phyloP scores from a whole-genome alignment of 2,329 filamentous ascomycete species.

The Colletotrichum australisinense region DNA sequence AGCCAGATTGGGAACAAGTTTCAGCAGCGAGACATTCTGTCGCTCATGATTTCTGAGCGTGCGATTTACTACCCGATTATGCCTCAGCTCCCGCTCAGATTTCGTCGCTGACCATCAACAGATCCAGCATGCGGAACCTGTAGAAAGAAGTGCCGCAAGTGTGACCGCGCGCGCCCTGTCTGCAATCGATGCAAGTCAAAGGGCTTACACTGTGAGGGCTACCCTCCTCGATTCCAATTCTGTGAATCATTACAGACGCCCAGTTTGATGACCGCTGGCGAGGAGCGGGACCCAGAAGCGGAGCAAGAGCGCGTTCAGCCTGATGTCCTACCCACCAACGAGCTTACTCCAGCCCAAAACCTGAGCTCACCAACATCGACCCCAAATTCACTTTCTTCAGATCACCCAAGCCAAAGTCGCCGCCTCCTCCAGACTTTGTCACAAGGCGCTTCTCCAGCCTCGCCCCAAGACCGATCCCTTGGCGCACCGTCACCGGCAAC shows the following conservation, averaged over 20 bases:
- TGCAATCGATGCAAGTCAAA: conserved; percentile 44
- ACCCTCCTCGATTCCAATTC: conserved; percentile 44
- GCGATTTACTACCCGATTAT: conserved; percentile 2
- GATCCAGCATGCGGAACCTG: conserved; percentile 46
- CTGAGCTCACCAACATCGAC: not conserved
- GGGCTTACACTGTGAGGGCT: conserved; percentile 45
- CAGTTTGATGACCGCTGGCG: conserved; percentile 34
- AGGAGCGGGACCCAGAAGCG: not conserved
- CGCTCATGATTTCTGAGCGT: not conserved
- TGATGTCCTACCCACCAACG: not conserved
- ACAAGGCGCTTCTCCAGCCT: not conserved
- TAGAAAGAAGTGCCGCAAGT: conserved; percentile 47
- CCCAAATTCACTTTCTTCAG: not conserved
- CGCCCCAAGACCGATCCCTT: not conserved
- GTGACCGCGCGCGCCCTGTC: conserved; percentile 42
- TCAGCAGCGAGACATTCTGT: not conserved
- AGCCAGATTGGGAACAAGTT: not conserved
- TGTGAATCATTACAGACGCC: conserved; percentile 35
- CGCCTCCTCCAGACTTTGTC: not conserved
- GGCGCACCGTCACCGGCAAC: conserved; percentile 7
- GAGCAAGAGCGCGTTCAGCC: not conserved
- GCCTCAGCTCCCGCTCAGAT: not conserved
- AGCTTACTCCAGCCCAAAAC: not conserved
- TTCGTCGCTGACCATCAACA: conserved; percentile 10
- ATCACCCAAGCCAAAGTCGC: not conserved